Percentiles rank a stretch among this genome's conserved stretches.
Conservation (phyloP, 305 asterid species). For the Rubia peregrina region DNA sequence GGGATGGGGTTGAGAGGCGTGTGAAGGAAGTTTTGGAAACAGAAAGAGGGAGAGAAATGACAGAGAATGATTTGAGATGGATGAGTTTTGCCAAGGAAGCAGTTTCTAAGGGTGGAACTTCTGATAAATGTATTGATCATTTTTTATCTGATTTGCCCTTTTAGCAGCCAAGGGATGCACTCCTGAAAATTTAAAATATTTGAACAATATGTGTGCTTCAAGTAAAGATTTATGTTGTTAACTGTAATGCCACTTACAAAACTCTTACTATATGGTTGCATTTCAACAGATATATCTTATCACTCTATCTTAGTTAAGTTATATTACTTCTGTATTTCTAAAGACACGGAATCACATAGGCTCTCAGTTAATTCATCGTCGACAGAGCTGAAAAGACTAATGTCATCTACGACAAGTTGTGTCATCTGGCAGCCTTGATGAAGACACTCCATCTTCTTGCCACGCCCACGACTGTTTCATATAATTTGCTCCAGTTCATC, state of each 20-base stretch:
- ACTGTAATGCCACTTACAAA: too few relatives aligned
- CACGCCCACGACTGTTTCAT: not conserved
- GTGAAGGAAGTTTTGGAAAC: slow-evolving; percentile 45
- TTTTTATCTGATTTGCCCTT: slow-evolving; percentile 24
- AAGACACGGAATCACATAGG: too few relatives aligned
- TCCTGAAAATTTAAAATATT: not conserved
- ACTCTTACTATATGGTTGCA: too few relatives aligned
- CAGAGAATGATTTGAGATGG: slow-evolving; percentile 44
- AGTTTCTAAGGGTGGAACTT: slow-evolving; percentile 46
- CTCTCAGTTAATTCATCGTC: too few relatives aligned
- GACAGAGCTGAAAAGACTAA: too few relatives aligned
- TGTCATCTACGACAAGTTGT: too few relatives aligned
- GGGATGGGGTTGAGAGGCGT: slow-evolving; percentile 50
- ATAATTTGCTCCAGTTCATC: not conserved
- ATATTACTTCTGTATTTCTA: too few relatives aligned
- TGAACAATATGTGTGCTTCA: too few relatives aligned
- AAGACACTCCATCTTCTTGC: not conserved
- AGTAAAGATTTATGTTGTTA: too few relatives aligned
- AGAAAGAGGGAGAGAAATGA: slow-evolving; percentile 43
- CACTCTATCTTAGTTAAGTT: too few relatives aligned
- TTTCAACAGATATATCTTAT: too few relatives aligned
- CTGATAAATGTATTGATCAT: slow-evolving; percentile 37
- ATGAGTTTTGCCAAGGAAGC: slow-evolving; percentile 52
- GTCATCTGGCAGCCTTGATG: not conserved
- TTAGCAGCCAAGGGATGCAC: not conserved